A percentile compares a stretch with the other conserved stretches of the same genome.
These are phyloP conservation scores for Phaeotremella skinneri DNA, from an alignment of 768 basidiomycete species.

Conservation along the genomic window DNA sequence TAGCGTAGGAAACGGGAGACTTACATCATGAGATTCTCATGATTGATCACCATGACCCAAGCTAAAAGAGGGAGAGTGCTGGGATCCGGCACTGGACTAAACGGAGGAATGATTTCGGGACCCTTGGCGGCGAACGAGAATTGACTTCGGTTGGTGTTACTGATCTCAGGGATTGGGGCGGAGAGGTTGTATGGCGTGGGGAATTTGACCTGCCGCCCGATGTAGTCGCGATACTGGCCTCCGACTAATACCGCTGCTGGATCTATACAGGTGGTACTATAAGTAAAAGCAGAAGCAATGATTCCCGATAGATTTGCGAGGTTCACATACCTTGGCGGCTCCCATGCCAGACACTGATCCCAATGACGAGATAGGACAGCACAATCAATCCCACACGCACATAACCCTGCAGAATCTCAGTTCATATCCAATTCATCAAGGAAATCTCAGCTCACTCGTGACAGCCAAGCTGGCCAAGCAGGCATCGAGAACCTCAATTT, in stretches of 20 bases:
- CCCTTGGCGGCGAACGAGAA: too few species aligned
- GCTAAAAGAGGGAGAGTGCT: background rate
- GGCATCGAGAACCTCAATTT: too few species aligned
- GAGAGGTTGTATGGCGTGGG: background rate
- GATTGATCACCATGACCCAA: conserved; percentile 1
- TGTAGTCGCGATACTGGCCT: background rate
- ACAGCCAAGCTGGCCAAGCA: too few species aligned
- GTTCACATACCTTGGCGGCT: background rate
- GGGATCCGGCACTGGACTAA: too few species aligned
- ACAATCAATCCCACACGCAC: too few species aligned
- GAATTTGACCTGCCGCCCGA: background rate
- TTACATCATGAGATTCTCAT: background rate
- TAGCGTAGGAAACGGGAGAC: background rate
- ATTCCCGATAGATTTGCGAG: background rate
- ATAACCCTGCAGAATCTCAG: too few species aligned
- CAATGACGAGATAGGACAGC: background rate
- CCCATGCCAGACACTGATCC: background rate
- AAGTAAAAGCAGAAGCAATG: too few species aligned
- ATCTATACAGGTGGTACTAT: background rate
- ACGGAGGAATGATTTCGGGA: too few species aligned
- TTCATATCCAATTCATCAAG: too few species aligned
- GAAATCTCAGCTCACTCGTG: too few species aligned
- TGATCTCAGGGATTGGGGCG: background rate
- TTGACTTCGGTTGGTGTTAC: conserved; percentile 1
- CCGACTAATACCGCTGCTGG: background rate